These are phyloP conservation scores for Coriaria nepalensis DNA, from an alignment of 306 rosid genomes.

Conservation along the genomic window DNA sequence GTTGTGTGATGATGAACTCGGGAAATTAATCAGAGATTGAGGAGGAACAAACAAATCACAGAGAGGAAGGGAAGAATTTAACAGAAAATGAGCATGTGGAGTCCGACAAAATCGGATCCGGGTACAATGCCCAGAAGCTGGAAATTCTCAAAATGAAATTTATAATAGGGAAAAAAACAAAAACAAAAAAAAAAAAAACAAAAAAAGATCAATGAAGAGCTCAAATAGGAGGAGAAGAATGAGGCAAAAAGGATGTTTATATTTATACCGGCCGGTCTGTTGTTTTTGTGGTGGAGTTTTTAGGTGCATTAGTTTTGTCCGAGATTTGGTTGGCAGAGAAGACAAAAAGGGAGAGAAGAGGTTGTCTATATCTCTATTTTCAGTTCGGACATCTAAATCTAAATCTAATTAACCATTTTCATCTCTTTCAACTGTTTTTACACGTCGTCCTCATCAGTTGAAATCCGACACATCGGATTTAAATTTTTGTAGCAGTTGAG, in stretches of 20 bases:
- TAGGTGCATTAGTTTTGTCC: slow-evolving; percentile 12
- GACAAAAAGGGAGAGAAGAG: too few species aligned
- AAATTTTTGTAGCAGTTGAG: too few species aligned
- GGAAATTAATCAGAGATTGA: not conserved
- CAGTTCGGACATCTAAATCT: too few species aligned
- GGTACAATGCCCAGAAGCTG: slow-evolving; percentile 7
- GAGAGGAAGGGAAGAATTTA: too few species aligned
- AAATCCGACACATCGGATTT: too few species aligned
- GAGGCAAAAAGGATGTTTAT: not conserved
- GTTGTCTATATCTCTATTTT: too few species aligned
- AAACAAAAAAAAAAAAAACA: not conserved
- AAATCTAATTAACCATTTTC: too few species aligned
- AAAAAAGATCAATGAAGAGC: not conserved
- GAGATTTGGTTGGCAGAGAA: slow-evolving; percentile 23
- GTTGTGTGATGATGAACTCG: not conserved
- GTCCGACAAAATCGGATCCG: slow-evolving; percentile 32
- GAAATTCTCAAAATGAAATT: not conserved
- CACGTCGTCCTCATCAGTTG: too few species aligned
- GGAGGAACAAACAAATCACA: too few species aligned
- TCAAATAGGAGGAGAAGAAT: not conserved
- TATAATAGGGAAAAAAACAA: too few species aligned
- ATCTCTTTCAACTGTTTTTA: too few species aligned
- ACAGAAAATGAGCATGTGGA: not conserved
- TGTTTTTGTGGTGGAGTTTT: not conserved
- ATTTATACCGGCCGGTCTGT: not conserved